phyloP scores from a whole-genome alignment of 2,329 filamentous ascomycete genomes.

The Diaporthe amygdali region DNA sequence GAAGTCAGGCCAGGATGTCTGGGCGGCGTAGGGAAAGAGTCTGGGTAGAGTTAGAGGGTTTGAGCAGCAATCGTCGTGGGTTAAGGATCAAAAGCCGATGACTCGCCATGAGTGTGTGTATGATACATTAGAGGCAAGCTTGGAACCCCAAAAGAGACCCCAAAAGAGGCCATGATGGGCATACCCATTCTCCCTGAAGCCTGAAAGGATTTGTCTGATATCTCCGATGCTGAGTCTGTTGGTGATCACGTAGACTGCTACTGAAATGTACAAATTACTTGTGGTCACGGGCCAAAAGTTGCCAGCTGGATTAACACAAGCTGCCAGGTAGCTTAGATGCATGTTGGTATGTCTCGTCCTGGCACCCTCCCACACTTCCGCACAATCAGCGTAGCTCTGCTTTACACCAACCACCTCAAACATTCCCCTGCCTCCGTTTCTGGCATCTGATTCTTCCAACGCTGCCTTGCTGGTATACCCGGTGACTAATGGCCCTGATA shows the following conservation, averaged over 20 bases:
- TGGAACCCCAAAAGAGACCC: background rate
- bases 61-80: background rate
- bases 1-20: slow-evolving; percentile 90
- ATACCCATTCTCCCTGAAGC: background rate
- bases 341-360: background rate
- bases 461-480: too few relatives aligned
- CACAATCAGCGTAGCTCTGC: background rate
- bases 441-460: background rate
- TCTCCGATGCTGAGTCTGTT: too few relatives aligned
- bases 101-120: slow-evolving; percentile 7
- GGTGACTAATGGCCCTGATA: too few relatives aligned
- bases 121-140: slow-evolving; percentile 22
- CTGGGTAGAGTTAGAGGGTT: background rate
- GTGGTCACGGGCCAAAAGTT: background rate
- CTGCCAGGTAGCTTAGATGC: background rate
- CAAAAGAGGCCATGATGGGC: slow-evolving; percentile 11
- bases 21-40: slow-evolving; percentile 70
- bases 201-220: background rate
- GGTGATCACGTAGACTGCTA: too few relatives aligned
- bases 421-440: background rate
- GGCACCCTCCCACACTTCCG: background rate
- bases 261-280: background rate
- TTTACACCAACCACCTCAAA: background rate
- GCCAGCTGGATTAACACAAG: background rate
- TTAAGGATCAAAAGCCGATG: background rate